Base-by-base conservation (phyloP, 1,139 yeast genomes). In the Debaryomyces fabryi region DNA sequence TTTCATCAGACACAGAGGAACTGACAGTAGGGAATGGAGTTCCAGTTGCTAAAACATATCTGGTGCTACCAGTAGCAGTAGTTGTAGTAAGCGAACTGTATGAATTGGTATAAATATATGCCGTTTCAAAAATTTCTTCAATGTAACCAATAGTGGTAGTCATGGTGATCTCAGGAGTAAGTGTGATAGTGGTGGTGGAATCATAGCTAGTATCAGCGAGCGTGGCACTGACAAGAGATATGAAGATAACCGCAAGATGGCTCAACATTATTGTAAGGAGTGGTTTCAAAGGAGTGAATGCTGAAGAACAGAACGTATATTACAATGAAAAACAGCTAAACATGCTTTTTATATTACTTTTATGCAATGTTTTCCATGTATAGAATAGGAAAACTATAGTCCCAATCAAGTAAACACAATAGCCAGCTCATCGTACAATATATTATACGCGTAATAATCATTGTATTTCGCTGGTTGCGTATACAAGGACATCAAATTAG, bases 51-150 rank as follows among this genome's bases (percentile, higher is more conserved):
- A 37, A 32, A 6, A 39, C 24, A 12, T 35, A 39, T 9, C 23
- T 51, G 39, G 70, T 66, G 39, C 68, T 63, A 9, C 70, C 72
- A 25, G 58, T 54, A 20, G 58, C 59, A 16, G 68, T 64, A 16
- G 62, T 56, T 18, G 78, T 69, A 33, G 78, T 74, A 54, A 71
- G 64, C 8, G 47, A 50, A 7, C 77, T 76, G 39, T 55, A 57
- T 12, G 62, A 49, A 44, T 64, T 55, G 40, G 77, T 71, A 55
- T 55, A 74, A 24, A 72, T 56, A 53, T 72, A 74, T 24, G 58
- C 71, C 5, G 76, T 69, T 44, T 68, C 73, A 40, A 57, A 68
- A 35, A 72, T 58, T 33, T 64, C 60, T 46, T 63, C 76, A 29
- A 61, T 54, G 33, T 55, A 58, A 4, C 63, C 65, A 2, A 63